Evolutionary conservation across 169 alveolate genomes (phyloP).

Genomic region (Eimeria acervulina): DNA sequence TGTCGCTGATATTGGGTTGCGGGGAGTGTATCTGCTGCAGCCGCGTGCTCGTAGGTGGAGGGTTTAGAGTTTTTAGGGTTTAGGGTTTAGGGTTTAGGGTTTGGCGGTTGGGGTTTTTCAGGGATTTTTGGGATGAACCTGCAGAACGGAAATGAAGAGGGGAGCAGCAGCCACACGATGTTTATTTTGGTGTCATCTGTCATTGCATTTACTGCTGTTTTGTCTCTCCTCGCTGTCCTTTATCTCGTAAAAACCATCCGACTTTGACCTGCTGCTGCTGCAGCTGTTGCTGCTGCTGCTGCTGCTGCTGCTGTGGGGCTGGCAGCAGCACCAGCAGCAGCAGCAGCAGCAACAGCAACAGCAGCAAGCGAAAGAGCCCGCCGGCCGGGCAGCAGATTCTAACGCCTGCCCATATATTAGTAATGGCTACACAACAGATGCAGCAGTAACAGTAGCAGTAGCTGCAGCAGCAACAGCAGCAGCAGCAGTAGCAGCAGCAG

Average conservation of each 20-base stretch:
- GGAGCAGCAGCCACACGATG: conserved; percentile 46
- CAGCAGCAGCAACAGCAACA: neutral
- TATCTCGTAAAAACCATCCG: conserved; percentile 47
- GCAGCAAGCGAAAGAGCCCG: neutral
- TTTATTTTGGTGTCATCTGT: conserved; percentile 56
- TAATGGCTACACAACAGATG: neutral
- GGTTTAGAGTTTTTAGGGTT: neutral
- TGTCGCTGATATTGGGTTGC: no score
- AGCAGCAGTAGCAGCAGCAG: conserved; percentile 36
- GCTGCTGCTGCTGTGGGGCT: neutral
- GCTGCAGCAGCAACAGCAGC: neutral
- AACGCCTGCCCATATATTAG: neutral
- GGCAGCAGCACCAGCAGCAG: neutral
- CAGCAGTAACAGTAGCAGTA: neutral
- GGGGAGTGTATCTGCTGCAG: neutral
- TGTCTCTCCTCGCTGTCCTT: conserved; percentile 58
- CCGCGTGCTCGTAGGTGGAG: neutral
- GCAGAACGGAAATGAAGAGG: conserved; percentile 74
- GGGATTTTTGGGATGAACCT: conserved; percentile 79
- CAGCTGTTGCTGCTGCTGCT: conserved; percentile 11
- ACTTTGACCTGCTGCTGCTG: conserved; percentile 5
- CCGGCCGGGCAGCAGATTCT: neutral
- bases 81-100: conserved; percentile 2
- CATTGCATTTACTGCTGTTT: conserved; percentile 31
- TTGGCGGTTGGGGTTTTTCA: neutral